phyloP scores from a whole-genome alignment of 2,329 filamentous ascomycete genomes.

The Colletotrichum sp. region DNA sequence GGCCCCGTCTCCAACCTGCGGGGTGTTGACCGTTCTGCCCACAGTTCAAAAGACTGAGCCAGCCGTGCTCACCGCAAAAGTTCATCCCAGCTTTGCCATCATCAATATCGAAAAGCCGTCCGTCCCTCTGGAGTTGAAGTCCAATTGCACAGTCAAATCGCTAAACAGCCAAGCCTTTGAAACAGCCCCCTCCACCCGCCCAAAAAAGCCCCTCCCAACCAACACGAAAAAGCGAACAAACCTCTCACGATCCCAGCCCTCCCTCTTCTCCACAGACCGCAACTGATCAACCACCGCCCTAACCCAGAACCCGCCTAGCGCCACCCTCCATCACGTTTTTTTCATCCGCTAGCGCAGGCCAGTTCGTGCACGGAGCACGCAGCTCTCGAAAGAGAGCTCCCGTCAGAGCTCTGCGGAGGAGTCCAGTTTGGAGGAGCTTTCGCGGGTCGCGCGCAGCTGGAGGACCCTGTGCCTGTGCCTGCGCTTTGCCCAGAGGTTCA shows the following conservation, averaged over 20 bases:
- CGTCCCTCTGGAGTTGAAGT: neutral
- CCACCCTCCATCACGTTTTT: neutral
- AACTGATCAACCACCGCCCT: constrained; percentile 6
- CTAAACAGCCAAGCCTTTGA: neutral
- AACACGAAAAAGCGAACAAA: neutral
- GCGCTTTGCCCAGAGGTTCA: neutral
- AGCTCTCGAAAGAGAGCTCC: neutral
- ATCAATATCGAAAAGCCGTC: neutral
- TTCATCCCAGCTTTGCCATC: neutral
- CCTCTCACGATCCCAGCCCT: neutral
- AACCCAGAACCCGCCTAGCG: constrained; percentile 4
- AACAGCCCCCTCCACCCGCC: neutral
- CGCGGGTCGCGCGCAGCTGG: neutral
- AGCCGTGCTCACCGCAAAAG: neutral
- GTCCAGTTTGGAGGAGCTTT: neutral
- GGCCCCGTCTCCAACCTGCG: neutral
- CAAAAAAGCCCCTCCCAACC: neutral
- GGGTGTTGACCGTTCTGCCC: neutral
- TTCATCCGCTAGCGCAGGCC: neutral
- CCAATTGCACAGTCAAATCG: neutral
- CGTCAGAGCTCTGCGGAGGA: neutral
- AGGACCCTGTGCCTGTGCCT: neutral
- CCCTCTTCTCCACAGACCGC: neutral
- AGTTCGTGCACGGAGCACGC: neutral
- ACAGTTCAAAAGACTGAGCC: neutral